Evolutionary conservation across 306 rosid species (phyloP).

Genomic region (Vigna unguiculata): DNA sequence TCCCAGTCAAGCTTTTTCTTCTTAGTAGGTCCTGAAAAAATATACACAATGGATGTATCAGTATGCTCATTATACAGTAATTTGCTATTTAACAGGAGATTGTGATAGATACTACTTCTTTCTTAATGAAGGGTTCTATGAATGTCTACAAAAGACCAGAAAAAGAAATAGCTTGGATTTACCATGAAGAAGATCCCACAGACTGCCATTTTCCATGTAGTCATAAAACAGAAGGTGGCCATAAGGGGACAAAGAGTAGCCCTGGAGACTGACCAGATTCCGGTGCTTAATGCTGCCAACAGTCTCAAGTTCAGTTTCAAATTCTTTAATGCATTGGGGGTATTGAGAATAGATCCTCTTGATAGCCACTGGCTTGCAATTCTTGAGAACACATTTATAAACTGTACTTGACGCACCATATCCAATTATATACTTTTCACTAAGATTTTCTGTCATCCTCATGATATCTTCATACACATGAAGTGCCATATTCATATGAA

Average conservation of each 20-base stretch:
- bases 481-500: conserved; percentile 97
- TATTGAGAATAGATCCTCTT: conserved; percentile 84
- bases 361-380: conserved; percentile 94
- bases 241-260: conserved; percentile 79
- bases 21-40: conserved; percentile 63
- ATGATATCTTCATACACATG: conserved; percentile 93
- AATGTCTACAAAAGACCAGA: background rate
- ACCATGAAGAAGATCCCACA: conserved; percentile 98
- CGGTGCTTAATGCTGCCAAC: conserved; percentile 97
- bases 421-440: conserved; percentile 91
- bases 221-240: conserved; percentile 98
- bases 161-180: conserved; percentile 27
- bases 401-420: conserved; percentile 94
- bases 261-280: conserved; percentile 93
- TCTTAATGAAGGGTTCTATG: background rate
- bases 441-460: conserved; percentile 94
- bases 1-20: conserved; percentile 88
- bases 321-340: conserved; percentile 77
- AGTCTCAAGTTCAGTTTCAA: conserved; percentile 87
- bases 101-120: background rate
- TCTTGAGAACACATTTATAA: conserved; percentile 92
- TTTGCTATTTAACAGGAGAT: background rate
- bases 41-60: background rate
- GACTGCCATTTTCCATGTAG: conserved; percentile 95
- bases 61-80: background rate